These are phyloP conservation scores for Septoria linicola DNA, from an alignment of 2,329 filamentous ascomycete species.

Conservation along the genomic window DNA sequence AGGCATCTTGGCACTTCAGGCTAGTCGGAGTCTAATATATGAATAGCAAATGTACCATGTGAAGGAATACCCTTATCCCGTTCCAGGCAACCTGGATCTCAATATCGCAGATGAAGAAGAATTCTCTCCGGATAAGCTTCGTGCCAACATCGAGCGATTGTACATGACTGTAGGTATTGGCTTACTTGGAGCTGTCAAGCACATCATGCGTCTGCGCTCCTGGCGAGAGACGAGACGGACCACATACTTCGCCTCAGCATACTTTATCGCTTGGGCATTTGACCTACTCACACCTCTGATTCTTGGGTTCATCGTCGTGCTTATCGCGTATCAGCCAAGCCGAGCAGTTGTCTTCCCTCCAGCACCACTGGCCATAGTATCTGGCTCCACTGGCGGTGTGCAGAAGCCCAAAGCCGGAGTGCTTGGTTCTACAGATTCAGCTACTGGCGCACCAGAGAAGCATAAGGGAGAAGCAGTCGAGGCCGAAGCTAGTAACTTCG, in stretches of 20 bases:
- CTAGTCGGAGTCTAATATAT: slow-evolving; percentile 15
- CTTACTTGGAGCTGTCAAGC: slow-evolving; percentile 66
- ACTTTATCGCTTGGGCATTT: slow-evolving; percentile 67
- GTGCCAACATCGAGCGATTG: slow-evolving; percentile 72
- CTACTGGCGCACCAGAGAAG: slow-evolving; percentile 79
- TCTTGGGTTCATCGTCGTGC: slow-evolving; percentile 57
- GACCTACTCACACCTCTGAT: slow-evolving; percentile 68
- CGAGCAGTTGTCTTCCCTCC: slow-evolving; percentile 70
- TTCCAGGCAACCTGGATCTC: slow-evolving; percentile 70
- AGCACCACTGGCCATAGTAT: slow-evolving; percentile 71
- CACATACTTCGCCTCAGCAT: slow-evolving; percentile 61
- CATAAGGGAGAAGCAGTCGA: slow-evolving; percentile 82
- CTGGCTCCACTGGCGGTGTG: slow-evolving; percentile 67
- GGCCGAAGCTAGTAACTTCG: slow-evolving; percentile 77
- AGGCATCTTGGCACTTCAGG: slow-evolving; percentile 28
- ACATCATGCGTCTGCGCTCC: slow-evolving; percentile 72
- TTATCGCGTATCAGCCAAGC: slow-evolving; percentile 65
- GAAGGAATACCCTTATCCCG: slow-evolving; percentile 61
- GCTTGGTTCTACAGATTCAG: slow-evolving; percentile 71
- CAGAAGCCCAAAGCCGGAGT: slow-evolving; percentile 76
- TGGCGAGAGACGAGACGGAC: slow-evolving; percentile 75
- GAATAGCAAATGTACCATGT: slow-evolving; percentile 65
- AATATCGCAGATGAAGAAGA: slow-evolving; percentile 80
- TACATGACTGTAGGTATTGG: slow-evolving; percentile 77
- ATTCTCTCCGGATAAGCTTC: slow-evolving; percentile 79